Percentiles rank a stretch among this genome's conserved stretches.
phyloP scores from a whole-genome alignment of 1,284 basidiomycete species.

The Rhodotorula sp. region DNA sequence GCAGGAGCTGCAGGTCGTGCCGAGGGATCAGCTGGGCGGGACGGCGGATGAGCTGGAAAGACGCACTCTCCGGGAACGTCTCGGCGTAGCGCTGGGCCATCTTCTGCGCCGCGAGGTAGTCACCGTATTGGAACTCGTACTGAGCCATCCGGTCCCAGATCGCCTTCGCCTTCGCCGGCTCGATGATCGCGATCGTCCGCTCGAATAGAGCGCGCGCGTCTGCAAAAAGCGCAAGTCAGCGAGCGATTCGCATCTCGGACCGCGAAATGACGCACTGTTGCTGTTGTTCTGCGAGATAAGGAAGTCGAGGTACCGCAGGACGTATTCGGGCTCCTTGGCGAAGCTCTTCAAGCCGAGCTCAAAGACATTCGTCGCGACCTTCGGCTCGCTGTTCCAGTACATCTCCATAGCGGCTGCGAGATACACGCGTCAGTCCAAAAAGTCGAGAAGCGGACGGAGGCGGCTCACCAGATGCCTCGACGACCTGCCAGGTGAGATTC shows the following conservation, averaged over 20 bases:
- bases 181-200: slow-evolving; percentile 71
- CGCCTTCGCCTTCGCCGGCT: slow-evolving; percentile 73
- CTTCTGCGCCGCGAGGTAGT: slow-evolving; percentile 82
- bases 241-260: background rate
- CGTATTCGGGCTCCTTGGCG: slow-evolving; percentile 78
- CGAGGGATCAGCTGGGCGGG: background rate
- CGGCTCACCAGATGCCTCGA: slow-evolving; percentile 78
- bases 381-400: slow-evolving; percentile 81
- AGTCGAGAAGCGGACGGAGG: background rate
- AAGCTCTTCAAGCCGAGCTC: slow-evolving; percentile 89
- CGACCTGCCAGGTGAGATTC: slow-evolving; percentile 87
- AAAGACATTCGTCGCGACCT: slow-evolving; percentile 86
- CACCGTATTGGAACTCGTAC: slow-evolving; percentile 93
- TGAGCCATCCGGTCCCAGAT: slow-evolving; percentile 95
- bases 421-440: background rate
- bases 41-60: too few relatives aligned
- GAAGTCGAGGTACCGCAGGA: slow-evolving; percentile 86
- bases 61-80: slow-evolving; percentile 75
- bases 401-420: slow-evolving; percentile 86
- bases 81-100: slow-evolving; percentile 85
- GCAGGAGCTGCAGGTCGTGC: slow-evolving; percentile 65
- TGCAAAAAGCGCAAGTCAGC: slow-evolving; percentile 47
- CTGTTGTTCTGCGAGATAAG: slow-evolving; percentile 93
- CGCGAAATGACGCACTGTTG: slow-evolving; percentile 65
- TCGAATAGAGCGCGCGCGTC: slow-evolving; percentile 96